phyloP scores from a whole-genome alignment of 2,329 filamentous ascomycete species.

The Microcyclosporella mali region DNA sequence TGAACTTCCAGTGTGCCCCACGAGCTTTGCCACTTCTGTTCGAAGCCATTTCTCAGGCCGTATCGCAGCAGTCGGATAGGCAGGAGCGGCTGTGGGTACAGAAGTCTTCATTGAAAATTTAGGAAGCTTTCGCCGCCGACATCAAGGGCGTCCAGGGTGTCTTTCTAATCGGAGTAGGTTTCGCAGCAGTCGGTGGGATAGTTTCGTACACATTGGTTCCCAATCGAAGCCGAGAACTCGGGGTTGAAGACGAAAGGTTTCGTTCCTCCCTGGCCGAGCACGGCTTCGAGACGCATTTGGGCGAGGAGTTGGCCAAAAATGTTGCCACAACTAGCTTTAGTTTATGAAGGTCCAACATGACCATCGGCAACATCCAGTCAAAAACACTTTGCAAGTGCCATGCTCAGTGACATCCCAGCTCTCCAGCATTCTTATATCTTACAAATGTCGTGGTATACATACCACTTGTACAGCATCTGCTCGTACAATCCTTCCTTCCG shows the following conservation, averaged over 20 bases:
- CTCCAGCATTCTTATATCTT: too few relatives aligned
- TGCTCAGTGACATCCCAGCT: too few relatives aligned
- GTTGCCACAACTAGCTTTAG: conserved; percentile 11
- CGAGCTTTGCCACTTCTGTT: conserved; percentile 78
- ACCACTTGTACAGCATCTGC: too few relatives aligned
- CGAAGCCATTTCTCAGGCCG: conserved; percentile 65
- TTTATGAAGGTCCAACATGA: too few relatives aligned
- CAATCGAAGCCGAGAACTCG: conserved; percentile 38
- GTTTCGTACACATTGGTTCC: conserved; percentile 44
- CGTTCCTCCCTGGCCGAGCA: conserved; percentile 40
- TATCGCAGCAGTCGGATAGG: conserved; percentile 65
- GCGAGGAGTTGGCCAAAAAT: conserved; percentile 13
- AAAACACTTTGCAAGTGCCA: too few relatives aligned
- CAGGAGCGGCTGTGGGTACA: conserved; percentile 73
- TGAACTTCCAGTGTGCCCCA: conserved; percentile 72
- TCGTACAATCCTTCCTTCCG: too few relatives aligned
- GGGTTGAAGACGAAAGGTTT: conserved; percentile 42
- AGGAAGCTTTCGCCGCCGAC: conserved; percentile 23
- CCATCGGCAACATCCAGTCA: too few relatives aligned
- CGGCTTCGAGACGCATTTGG: conserved; percentile 29
- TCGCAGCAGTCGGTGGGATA: conserved; percentile 43
- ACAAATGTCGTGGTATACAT: too few relatives aligned
- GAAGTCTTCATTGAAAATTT: conserved; percentile 58
- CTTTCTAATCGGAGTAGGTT: conserved; percentile 48
- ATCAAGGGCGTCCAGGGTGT: conserved; percentile 44